These are phyloP conservation scores for Graphilbum fragrans DNA, from an alignment of 2,329 filamentous ascomycete species.

Conservation along the genomic window DNA sequence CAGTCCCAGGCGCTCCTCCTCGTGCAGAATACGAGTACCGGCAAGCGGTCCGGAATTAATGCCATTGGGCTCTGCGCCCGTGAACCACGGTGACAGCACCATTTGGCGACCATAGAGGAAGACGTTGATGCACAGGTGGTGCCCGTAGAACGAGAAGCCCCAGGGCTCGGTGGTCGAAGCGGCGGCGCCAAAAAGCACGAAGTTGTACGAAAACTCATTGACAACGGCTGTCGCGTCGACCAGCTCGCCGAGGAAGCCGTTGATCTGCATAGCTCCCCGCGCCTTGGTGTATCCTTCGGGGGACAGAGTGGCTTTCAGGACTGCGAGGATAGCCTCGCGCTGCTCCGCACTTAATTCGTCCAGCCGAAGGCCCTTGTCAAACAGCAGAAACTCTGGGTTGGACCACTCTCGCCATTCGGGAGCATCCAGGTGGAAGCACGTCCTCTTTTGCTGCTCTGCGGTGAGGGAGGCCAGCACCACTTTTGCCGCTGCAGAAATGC, in stretches of 20 bases:
- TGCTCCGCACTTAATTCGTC: slow-evolving; percentile 40
- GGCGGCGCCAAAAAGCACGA: slow-evolving; percentile 56
- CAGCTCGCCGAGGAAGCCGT: slow-evolving; percentile 61
- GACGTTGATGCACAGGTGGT: slow-evolving; percentile 63
- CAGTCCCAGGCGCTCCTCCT: slow-evolving; percentile 53
- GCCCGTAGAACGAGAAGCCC: slow-evolving; percentile 67
- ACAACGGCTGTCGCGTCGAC: slow-evolving; percentile 49
- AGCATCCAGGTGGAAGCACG: slow-evolving; percentile 53
- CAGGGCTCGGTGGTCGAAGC: slow-evolving; percentile 42
- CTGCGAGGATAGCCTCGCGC: slow-evolving; percentile 35
- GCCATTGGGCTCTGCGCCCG: slow-evolving; percentile 66
- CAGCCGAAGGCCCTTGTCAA: slow-evolving; percentile 56
- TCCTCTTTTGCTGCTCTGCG: slow-evolving; percentile 31
- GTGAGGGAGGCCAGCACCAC: slow-evolving; percentile 32
- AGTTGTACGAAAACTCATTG: slow-evolving; percentile 69
- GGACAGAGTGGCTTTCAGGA: slow-evolving; percentile 49
- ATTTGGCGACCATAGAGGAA: slow-evolving; percentile 56
- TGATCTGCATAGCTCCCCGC: slow-evolving; percentile 57
- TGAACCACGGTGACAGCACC: slow-evolving; percentile 63
- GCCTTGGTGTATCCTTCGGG: slow-evolving; percentile 63
- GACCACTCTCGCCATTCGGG: slow-evolving; percentile 59
- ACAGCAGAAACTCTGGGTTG: slow-evolving; percentile 63
- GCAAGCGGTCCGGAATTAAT: slow-evolving; percentile 52
- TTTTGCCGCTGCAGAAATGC: slow-evolving; percentile 40
- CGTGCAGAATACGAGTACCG: slow-evolving; percentile 54